Base-by-base conservation (phyloP, 495 filamentous ascomycete genomes). In the Saxophila tyrrhenica region DNA sequence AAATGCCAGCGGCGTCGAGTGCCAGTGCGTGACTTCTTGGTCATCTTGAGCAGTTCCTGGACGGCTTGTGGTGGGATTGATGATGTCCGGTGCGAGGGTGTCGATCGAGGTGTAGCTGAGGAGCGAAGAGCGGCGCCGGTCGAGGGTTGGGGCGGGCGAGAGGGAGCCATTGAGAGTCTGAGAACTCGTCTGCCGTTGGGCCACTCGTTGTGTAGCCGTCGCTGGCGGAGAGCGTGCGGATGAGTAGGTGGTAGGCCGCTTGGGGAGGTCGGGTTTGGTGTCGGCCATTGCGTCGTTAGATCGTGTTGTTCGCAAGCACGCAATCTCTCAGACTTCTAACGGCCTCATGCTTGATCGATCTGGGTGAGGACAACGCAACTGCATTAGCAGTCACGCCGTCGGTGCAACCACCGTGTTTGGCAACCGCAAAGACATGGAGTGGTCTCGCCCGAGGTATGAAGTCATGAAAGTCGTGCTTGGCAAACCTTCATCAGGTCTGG, bases 1-100 rank as follows among this genome's bases (percentile, higher is more conserved):
- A 59, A 96, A 81, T 0, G 78, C 80, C 38, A 98, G 73, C 0
- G 94, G 89, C 1, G 84, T 70, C 0, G 79, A 86, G 59, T 91
- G 79, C 81, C 86, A 92, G 63, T 77, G 69, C 16, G 82, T 82
- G 48, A 77, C 71, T 35, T 83, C 81, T 35, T 60, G 51, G 1
- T 57, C 58, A 1, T 55, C 47, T 7, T 25, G 21, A 16, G 15
- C 39, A 13, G n/a, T 20, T 8, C 42, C 15, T 21, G 32, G 20
- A 16, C 43, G 21, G 22, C 58, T 43, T 11, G 52, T 39, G n/a
- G 11, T 43, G 5, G 59, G 59, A 45, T 58, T 57, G 44, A 62
- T 50, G 42, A 62, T 22, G 38, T 62, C 59, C 2, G 50, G 48
- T 20, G 44, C 32, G 22, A 50, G 15, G 5, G 38, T 49, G 16